A percentile compares a stretch with the other conserved stretches of the same genome.
Evolutionary conservation across 352 stramenopile genomes (phyloP).

Genomic region (Phytophthora tubulina): DNA sequence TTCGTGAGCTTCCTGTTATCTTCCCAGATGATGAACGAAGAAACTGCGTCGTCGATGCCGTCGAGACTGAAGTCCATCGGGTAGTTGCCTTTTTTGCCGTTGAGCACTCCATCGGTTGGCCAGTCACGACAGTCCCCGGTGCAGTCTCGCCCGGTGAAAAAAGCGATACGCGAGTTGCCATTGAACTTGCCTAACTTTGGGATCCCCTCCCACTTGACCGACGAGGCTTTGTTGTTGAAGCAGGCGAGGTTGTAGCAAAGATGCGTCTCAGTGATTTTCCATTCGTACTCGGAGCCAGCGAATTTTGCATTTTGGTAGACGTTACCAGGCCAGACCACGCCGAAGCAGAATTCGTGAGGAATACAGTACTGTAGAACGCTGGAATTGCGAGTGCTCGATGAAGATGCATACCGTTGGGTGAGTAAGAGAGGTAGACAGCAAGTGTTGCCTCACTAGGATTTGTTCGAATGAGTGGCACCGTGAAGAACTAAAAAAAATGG

Average conservation of each 20-base stretch:
- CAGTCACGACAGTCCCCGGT: slow-evolving; percentile 18
- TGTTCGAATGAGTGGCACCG: not conserved
- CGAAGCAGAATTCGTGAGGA: slow-evolving; percentile 14
- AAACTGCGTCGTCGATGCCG: slow-evolving; percentile 32
- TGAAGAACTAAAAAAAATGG: no score
- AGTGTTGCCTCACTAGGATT: slow-evolving; percentile 1
- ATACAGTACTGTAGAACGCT: not conserved
- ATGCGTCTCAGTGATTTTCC: slow-evolving; percentile 25
- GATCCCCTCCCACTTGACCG: slow-evolving; percentile 35
- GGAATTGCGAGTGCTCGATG: not conserved
- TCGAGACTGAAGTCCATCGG: slow-evolving; percentile 33
- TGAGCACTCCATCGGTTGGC: slow-evolving; percentile 23
- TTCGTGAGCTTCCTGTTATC: slow-evolving; percentile 26
- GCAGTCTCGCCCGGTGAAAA: slow-evolving; percentile 33
- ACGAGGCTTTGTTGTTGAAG: slow-evolving; percentile 39
- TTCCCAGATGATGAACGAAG: slow-evolving; percentile 42
- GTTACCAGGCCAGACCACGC: slow-evolving; percentile 35
- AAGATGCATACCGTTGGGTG: not conserved
- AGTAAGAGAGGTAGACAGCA: not conserved
- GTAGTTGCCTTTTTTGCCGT: slow-evolving; percentile 31
- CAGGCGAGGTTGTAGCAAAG: slow-evolving; percentile 38
- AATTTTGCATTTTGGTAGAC: slow-evolving; percentile 26
- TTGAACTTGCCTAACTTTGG: slow-evolving; percentile 9
- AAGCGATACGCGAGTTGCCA: slow-evolving; percentile 37
- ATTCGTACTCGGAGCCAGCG: slow-evolving; percentile 18